Evolutionary conservation across 2,329 filamentous ascomycete genomes (phyloP).

Genomic region (Mycosphaerella arachidis): DNA sequence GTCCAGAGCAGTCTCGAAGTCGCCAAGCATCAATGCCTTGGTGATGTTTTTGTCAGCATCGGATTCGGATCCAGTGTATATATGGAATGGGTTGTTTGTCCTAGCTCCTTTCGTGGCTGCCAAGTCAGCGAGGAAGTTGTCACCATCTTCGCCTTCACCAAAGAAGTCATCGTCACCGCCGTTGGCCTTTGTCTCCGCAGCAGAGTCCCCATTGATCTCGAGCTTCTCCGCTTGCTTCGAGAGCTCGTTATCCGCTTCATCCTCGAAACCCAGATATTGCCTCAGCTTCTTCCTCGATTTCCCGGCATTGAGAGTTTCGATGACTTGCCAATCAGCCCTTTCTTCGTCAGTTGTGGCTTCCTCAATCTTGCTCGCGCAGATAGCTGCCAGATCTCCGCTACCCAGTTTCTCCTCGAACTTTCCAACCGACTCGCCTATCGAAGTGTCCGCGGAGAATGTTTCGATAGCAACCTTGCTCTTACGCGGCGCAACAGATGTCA

Average conservation of each 20-base stretch:
- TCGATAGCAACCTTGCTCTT: slow-evolving; percentile 77
- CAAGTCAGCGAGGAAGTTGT: slow-evolving; percentile 81
- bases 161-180: slow-evolving; percentile 60
- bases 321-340: slow-evolving; percentile 92
- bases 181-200: slow-evolving; percentile 21
- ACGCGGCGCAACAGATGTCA: slow-evolving; percentile 62
- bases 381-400: slow-evolving; percentile 68
- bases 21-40: slow-evolving; percentile 78
- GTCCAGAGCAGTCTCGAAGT: slow-evolving; percentile 85
- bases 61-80: slow-evolving; percentile 79
- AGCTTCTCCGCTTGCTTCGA: slow-evolving; percentile 40
- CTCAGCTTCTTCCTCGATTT: slow-evolving; percentile 83
- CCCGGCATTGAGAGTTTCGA: slow-evolving; percentile 78
- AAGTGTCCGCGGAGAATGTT: slow-evolving; percentile 82
- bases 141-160: slow-evolving; percentile 64
- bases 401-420: slow-evolving; percentile 80
- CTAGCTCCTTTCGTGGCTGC: slow-evolving; percentile 85
- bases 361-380: slow-evolving; percentile 75
- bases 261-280: slow-evolving; percentile 82
- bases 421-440: slow-evolving; percentile 76
- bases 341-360: slow-evolving; percentile 80
- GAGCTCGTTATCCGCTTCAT: slow-evolving; percentile 46
- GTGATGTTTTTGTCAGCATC: slow-evolving; percentile 83
- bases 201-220: slow-evolving; percentile 54
- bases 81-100: slow-evolving; percentile 89